Evolutionary conservation across 768 basidiomycete genomes (phyloP), one percentile per base, ranked within the genome.

Genomic region (Mycena epipterygia): DNA sequence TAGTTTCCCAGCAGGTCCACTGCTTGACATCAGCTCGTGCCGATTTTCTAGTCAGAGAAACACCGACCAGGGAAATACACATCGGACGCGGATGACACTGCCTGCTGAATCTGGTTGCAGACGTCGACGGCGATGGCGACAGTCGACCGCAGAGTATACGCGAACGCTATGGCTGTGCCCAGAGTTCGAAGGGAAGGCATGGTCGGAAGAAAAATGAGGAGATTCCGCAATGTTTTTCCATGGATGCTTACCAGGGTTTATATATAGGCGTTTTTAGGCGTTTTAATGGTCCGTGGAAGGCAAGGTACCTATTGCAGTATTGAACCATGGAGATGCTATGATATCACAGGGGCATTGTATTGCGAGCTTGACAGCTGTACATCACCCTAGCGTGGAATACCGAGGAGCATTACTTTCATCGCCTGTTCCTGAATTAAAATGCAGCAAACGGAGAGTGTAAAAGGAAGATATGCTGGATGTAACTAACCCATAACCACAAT

Each of bases 21-120:
- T 68, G 52, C 5, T 42, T 5, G 21, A 13, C 17, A 27, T 69
- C n/a, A 63, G 44, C 3, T 35, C 16, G 53, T 56, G 16, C 27
- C 21, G 39, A n/a, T 14, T 23, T 46, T 46, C 23, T 2, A 46
- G 13, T 46, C n/a, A 9, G 19, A 29, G 4, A 11, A 21, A 9
- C 0, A 27, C 56, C 25, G 14, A 88, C 88, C 77, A 3, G 80
- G 77, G 69, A 80, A 88, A 62, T 83, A 85, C 8, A 90, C 88
- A 2, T 78, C 79, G 12, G 87, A 88, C 3, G 82, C 80, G 5
- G 79, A 76, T 1, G 89, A 88, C 8, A 88, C 77, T 0, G 79
- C 77, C 2, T 60, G 51, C 16, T 74, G 73, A 16, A 88, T 88
- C 33, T 81, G 77, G 39, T 74, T 37, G 71, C 88, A 88, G 9